phyloP scores from a whole-genome alignment of 495 filamentous ascomycete species.

The Penicillium pulvis region DNA sequence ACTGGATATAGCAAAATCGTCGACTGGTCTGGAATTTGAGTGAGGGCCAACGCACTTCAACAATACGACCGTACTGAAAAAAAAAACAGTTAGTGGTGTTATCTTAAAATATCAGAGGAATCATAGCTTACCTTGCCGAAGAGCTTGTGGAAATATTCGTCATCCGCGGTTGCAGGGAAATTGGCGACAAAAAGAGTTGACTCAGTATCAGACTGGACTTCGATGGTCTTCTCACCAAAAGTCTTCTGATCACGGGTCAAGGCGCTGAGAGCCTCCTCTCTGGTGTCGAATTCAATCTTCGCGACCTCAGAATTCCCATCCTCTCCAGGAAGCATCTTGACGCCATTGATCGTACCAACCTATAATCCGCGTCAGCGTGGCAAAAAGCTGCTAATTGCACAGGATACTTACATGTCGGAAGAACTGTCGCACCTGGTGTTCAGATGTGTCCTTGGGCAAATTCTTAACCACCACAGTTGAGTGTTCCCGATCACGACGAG shows the following conservation, averaged over 20 bases:
- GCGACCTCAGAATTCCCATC: slow-evolving; percentile 64
- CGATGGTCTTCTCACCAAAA: slow-evolving; percentile 68
- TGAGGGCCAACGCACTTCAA: slow-evolving; percentile 86
- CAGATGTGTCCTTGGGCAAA: slow-evolving; percentile 66
- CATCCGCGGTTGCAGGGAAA: slow-evolving; percentile 83
- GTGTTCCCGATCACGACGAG: slow-evolving; percentile 85
- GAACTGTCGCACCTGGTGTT: slow-evolving; percentile 78
- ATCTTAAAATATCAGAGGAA: background rate
- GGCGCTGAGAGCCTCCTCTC: slow-evolving; percentile 79
- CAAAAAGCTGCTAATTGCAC: background rate
- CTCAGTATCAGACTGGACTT: slow-evolving; percentile 69
- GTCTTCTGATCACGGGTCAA: slow-evolving; percentile 75
- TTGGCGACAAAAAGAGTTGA: slow-evolving; percentile 89
- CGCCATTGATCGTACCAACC: slow-evolving; percentile 77
- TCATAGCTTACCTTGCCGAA: slow-evolving; percentile 59
- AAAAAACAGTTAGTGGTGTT: background rate
- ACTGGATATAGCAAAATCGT: slow-evolving; percentile 93
- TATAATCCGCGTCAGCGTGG: slow-evolving; percentile 30
- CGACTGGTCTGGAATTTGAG: slow-evolving; percentile 85
- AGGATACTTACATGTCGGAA: slow-evolving; percentile 71
- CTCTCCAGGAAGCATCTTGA: slow-evolving; percentile 62
- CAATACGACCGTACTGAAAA: slow-evolving; percentile 70
- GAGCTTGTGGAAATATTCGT: slow-evolving; percentile 72
- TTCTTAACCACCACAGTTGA: slow-evolving; percentile 79
- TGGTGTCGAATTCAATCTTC: slow-evolving; percentile 79